Conservation (phyloP, 257 asterid species). For the Osmanthus fragrans region DNA sequence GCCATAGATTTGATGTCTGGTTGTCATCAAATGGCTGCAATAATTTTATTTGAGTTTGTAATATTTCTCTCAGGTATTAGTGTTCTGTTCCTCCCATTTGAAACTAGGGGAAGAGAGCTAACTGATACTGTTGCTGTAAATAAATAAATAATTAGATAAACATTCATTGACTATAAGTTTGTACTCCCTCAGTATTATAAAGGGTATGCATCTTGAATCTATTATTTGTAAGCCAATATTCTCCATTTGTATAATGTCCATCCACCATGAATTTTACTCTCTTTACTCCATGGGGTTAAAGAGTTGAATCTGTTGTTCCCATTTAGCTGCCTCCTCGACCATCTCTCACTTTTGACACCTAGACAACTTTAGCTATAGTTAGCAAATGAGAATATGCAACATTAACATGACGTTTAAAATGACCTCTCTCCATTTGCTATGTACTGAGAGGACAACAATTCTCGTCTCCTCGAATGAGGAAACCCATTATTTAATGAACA, state of each 20-base stretch:
- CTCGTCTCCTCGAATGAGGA: too few relatives aligned
- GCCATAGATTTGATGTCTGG: conserved; percentile 67
- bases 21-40: conserved; percentile 68
- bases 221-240: background rate
- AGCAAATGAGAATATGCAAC: too few relatives aligned
- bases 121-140: conserved; percentile 34
- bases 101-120: conserved; percentile 62
- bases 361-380: too few relatives aligned
- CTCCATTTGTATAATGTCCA: background rate
- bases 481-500: background rate
- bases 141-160: conserved; percentile 13
- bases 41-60: conserved; percentile 53
- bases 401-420: too few relatives aligned
- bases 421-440: too few relatives aligned
- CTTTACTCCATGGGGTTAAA: background rate
- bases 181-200: background rate
- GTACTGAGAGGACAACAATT: too few relatives aligned
- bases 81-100: conserved; percentile 58
- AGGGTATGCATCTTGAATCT: background rate
- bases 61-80: conserved; percentile 49
- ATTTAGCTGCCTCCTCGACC: too few relatives aligned
- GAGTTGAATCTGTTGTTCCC: background rate
- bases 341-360: too few relatives aligned
- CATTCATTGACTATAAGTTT: background rate
- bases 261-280: background rate